Percentiles rank a stretch among this genome's conserved stretches.
phyloP scores from a whole-genome alignment of 352 stramenopile species.

The Peronospora tabacina region DNA sequence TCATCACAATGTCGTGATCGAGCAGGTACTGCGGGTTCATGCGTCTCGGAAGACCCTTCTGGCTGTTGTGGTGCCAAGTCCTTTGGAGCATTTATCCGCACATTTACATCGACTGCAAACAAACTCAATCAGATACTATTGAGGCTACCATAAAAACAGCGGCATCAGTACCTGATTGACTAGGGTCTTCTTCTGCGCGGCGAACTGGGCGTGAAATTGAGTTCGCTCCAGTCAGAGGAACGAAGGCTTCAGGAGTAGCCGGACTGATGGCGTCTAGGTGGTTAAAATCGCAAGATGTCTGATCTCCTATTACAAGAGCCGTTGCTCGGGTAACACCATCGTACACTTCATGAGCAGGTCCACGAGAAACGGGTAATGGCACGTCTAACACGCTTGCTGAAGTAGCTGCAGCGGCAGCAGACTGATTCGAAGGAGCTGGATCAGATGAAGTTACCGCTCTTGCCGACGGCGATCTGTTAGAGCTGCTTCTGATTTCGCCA shows the following conservation, averaged over 20 bases:
- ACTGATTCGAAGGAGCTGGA: neutral
- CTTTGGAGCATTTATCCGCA: conserved; percentile 3
- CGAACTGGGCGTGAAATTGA: conserved; percentile 13
- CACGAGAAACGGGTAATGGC: conserved; percentile 2
- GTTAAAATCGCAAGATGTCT: conserved; percentile 9
- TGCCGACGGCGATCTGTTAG: conserved; percentile 15
- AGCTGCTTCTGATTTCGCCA: conserved; percentile 8
- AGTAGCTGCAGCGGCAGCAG: neutral
- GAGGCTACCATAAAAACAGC: neutral
- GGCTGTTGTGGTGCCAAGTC: neutral
- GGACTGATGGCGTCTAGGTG: conserved; percentile 9
- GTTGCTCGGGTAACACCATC: conserved; percentile 2
- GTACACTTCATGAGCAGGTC: neutral
- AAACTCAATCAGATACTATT: conserved; percentile 7
- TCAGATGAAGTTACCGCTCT: conserved; percentile 6
- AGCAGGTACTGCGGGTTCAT: conserved; percentile 2
- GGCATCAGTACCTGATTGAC: conserved; percentile 10
- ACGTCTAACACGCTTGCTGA: neutral
- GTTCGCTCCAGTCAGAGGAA: conserved; percentile 7
- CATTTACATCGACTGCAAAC: conserved; percentile 11
- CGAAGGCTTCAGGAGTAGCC: conserved; percentile 20
- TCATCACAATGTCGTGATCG: conserved; percentile 11
- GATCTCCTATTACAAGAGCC: conserved; percentile 3
- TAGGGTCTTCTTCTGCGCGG: conserved; percentile 21
- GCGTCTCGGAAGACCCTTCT: conserved; percentile 1